phyloP scores from a whole-genome alignment of 371 early-diverging fungal genomes.

The Rhizopus sp. region DNA sequence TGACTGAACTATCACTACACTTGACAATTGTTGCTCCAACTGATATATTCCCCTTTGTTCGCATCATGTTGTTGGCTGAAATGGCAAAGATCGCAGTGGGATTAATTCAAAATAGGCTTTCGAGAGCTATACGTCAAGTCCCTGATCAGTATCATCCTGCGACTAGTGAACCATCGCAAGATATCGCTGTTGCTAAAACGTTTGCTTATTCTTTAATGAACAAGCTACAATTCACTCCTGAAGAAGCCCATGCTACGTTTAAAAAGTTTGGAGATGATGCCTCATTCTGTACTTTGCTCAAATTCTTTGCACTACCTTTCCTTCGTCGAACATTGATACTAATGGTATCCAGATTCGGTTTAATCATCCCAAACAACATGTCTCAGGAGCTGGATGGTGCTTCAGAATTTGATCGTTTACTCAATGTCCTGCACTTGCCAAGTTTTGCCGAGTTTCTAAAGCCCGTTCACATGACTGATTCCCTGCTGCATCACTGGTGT shows the following conservation, averaged over 20 bases:
- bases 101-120: conserved; percentile 30
- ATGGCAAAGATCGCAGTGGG: conserved; percentile 56
- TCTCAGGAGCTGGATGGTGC: conserved; percentile 17
- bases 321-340: conserved; percentile 70
- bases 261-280: conserved; percentile 23
- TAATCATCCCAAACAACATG: conserved; percentile 61
- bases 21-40: conserved; percentile 52
- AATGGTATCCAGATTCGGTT: conserved; percentile 73
- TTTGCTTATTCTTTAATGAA: conserved; percentile 39
- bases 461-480: conserved; percentile 22
- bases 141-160: conserved; percentile 7
- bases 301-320: conserved; percentile 71
- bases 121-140: neutral
- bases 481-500: conserved; percentile 41
- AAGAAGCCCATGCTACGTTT: conserved; percentile 21
- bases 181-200: conserved; percentile 22
- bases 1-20: conserved; percentile 64
- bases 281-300: conserved; percentile 57
- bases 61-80: conserved; percentile 69
- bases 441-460: conserved; percentile 30
- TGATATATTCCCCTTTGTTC: conserved; percentile 65
- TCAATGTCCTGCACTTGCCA: conserved; percentile 33
- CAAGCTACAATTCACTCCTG: conserved; percentile 24
- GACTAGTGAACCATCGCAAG: conserved; percentile 24
- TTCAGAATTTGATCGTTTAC: conserved; percentile 34